Evolutionary conservation across 2,329 filamentous ascomycete genomes (phyloP).

Genomic region (Aspergillus persii): DNA sequence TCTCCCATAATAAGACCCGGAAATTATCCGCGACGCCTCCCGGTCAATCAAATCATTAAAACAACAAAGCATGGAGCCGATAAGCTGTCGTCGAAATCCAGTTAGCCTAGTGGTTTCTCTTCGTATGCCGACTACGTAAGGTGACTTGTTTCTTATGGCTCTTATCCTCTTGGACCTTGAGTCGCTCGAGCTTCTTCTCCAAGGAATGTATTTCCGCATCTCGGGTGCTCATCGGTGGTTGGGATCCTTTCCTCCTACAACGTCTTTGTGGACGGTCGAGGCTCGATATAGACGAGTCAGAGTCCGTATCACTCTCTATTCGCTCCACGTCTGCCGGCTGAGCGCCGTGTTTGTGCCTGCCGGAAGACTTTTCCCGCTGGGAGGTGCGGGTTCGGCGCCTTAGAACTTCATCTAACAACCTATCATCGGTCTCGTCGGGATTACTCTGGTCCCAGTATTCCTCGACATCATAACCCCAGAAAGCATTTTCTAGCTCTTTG

Average conservation of each 20-base stretch:
- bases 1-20: too few relatives aligned
- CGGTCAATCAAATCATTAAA: too few relatives aligned
- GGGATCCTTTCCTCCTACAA: not conserved
- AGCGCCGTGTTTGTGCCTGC: not conserved
- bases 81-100: not conserved
- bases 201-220: not conserved
- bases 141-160: not conserved
- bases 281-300: not conserved
- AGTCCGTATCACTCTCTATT: not conserved
- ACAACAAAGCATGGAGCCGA: not conserved
- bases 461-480: conserved; percentile 5
- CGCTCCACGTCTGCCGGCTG: not conserved
- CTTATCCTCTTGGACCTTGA: not conserved
- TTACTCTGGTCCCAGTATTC: not conserved
- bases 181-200: not conserved
- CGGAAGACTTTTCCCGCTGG: not conserved
- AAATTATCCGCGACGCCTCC: too few relatives aligned
- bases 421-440: not conserved
- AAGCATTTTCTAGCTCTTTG: conserved; percentile 5
- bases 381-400: not conserved
- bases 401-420: too few relatives aligned
- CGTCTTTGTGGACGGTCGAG: not conserved
- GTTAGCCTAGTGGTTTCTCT: not conserved
- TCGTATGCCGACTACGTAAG: not conserved
- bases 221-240: not conserved